Percentiles rank a stretch among this genome's conserved stretches.
These are phyloP conservation scores for Zygosaccharomyces pseudorouxii DNA, from an alignment of 805 yeast genomes.

Conservation along the genomic window DNA sequence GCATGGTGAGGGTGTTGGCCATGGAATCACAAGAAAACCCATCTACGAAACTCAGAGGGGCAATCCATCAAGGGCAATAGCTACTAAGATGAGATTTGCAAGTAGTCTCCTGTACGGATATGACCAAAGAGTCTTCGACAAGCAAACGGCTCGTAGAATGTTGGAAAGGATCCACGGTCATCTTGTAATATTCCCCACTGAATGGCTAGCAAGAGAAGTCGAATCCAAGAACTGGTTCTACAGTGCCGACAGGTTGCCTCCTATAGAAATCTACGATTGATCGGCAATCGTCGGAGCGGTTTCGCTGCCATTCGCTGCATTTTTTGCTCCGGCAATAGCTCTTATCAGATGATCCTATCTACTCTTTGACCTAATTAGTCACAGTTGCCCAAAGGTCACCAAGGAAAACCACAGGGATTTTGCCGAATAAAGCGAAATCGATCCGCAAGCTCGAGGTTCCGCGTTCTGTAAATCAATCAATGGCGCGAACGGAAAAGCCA, in stretches of 20 bases:
- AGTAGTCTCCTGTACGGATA: constrained; percentile 32
- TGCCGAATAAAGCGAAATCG: not conserved
- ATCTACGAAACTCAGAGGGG: not conserved
- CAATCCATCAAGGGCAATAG: constrained; percentile 16
- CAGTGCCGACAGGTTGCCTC: constrained; percentile 89
- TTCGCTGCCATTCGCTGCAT: not conserved
- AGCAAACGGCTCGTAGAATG: constrained; percentile 70
- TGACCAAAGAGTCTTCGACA: constrained; percentile 54
- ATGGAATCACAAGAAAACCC: not conserved
- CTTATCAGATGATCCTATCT: not conserved
- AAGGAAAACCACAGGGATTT: not conserved
- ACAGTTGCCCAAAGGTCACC: too few relatives aligned
- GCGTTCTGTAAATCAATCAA: not conserved
- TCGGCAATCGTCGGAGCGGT: not conserved
- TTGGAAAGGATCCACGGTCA: constrained; percentile 76
- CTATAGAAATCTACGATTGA: constrained; percentile 85
- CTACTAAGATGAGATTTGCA: constrained; percentile 29
- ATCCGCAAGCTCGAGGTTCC: not conserved
- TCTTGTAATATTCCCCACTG: constrained; percentile 84
- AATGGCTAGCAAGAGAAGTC: constrained; percentile 83
- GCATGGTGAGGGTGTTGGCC: constrained; percentile 2
- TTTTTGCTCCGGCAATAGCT: not conserved
- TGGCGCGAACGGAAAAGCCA: not conserved
- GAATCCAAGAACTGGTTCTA: constrained; percentile 95
- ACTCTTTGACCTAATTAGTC: not conserved